phyloP scores from a whole-genome alignment of 192 early-diverging fungal species.

The Backusella liffmaniae region DNA sequence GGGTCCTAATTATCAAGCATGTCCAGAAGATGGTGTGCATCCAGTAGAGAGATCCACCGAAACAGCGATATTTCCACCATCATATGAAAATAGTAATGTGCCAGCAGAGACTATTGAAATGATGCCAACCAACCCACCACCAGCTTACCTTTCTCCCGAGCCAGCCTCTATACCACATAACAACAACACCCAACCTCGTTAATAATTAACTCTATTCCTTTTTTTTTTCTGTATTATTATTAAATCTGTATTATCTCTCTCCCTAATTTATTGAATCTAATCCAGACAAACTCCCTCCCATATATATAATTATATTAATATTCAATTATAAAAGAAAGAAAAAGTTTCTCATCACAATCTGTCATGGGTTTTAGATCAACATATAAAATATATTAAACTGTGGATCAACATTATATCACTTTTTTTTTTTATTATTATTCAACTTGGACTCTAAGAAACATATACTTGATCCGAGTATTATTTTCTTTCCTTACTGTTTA shows the following conservation, averaged over 20 bases:
- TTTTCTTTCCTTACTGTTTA: no score
- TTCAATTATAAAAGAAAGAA: background rate
- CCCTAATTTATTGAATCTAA: slow-evolving; percentile 1
- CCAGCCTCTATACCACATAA: background rate
- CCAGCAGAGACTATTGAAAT: background rate
- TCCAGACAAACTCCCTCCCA: background rate
- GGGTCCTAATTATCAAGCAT: background rate
- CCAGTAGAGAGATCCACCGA: background rate
- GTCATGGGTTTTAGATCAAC: background rate
- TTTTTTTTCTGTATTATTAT: slow-evolving; percentile 2
- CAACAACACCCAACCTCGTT: background rate
- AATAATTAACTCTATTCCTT: background rate
- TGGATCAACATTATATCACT: no score
- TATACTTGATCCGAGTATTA: no score
- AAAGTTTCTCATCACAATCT: background rate
- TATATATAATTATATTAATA: background rate
- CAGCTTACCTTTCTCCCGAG: background rate
- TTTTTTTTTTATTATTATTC: no score
- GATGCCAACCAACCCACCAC: background rate
- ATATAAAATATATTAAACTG: no score
- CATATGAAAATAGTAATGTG: background rate
- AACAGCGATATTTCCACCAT: background rate
- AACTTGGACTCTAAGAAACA: no score
- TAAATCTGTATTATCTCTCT: slow-evolving; percentile 8
- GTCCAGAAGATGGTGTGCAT: background rate